phyloP scores from a whole-genome alignment of 495 filamentous ascomycete species.

The Aspergillus conjunctus region DNA sequence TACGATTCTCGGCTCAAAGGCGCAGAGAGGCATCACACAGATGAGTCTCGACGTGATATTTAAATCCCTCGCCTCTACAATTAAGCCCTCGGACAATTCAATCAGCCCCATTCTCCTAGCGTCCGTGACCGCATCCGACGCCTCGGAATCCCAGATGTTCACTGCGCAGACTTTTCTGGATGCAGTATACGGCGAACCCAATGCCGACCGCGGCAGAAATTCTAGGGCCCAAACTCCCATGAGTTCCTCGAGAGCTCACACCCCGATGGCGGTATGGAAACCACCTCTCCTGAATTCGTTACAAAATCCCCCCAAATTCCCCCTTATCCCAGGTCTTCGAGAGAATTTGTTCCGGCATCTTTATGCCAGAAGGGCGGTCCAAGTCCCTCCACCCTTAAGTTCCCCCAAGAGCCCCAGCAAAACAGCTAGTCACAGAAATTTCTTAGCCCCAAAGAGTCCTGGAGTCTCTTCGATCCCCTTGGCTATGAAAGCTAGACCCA shows the following conservation, averaged over 20 bases:
- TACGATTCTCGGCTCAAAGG: conserved; percentile 90
- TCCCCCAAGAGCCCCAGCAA: background rate
- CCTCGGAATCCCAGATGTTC: conserved; percentile 82
- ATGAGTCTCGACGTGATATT: conserved; percentile 89
- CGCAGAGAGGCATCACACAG: conserved; percentile 86
- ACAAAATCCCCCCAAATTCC: conserved; percentile 28
- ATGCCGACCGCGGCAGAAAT: conserved; percentile 47
- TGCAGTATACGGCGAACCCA: conserved; percentile 69
- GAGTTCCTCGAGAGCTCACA: conserved; percentile 56
- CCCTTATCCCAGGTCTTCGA: conserved; percentile 28
- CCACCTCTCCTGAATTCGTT: conserved; percentile 31
- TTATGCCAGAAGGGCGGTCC: conserved; percentile 4
- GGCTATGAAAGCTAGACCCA: conserved; percentile 24
- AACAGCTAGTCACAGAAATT: background rate
- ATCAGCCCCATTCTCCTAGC: conserved; percentile 63
- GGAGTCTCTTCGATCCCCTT: conserved; percentile 23
- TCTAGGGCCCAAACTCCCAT: conserved; percentile 82
- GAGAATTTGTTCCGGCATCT: conserved; percentile 5
- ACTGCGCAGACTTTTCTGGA: conserved; percentile 79
- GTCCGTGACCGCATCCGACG: conserved; percentile 73
- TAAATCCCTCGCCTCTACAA: conserved; percentile 67
- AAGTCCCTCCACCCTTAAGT: background rate
- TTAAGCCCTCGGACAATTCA: conserved; percentile 60
- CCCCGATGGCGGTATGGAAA: conserved; percentile 48
- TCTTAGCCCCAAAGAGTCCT: conserved; percentile 18